Evolutionary conservation across 2,329 filamentous ascomycete genomes (phyloP).

Genomic region (Ceratocystiopsis sp.): DNA sequence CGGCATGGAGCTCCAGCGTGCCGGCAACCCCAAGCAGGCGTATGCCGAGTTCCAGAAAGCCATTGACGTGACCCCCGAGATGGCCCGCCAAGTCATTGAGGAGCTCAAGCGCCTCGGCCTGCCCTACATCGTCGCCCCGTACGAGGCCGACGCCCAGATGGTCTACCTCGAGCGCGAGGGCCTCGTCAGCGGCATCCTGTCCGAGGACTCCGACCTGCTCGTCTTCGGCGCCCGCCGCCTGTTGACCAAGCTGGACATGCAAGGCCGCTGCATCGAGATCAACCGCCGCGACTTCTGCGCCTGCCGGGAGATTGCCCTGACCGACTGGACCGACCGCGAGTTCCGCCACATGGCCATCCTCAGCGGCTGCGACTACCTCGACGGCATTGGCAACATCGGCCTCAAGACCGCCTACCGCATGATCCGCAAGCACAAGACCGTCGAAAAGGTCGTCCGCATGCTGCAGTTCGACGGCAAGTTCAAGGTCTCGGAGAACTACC

Average conservation of each 20-base stretch:
- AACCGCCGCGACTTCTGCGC: constrained; percentile 77
- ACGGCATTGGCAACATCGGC: constrained; percentile 68
- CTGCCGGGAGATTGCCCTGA: constrained; percentile 72
- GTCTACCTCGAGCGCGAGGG: constrained; percentile 83
- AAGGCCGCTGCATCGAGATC: constrained; percentile 85
- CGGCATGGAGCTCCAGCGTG: constrained; percentile 63
- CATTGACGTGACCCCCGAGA: constrained; percentile 87
- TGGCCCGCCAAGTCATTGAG: constrained; percentile 84
- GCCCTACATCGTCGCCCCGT: constrained; percentile 84
- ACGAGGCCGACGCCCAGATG: constrained; percentile 94
- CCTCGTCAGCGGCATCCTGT: constrained; percentile 72
- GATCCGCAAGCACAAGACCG: constrained; percentile 75
- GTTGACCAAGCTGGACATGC: constrained; percentile 85
- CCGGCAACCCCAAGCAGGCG: constrained; percentile 67
- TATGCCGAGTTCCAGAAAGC: constrained; percentile 83
- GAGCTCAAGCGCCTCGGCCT: constrained; percentile 68
- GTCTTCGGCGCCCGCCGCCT: constrained; percentile 88
- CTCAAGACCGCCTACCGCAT: constrained; percentile 86
- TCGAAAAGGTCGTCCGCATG: constrained; percentile 67
- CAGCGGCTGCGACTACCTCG: constrained; percentile 91
- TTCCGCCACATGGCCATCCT: constrained; percentile 94
- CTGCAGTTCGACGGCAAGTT: constrained; percentile 81
- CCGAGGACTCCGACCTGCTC: constrained; percentile 88
- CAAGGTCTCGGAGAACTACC: constrained; percentile 62
- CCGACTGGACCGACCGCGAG: constrained; percentile 80